phyloP scores from a whole-genome alignment of 345 rosid genomes.

The sweet orange (Citrus sinensis) region DNA sequence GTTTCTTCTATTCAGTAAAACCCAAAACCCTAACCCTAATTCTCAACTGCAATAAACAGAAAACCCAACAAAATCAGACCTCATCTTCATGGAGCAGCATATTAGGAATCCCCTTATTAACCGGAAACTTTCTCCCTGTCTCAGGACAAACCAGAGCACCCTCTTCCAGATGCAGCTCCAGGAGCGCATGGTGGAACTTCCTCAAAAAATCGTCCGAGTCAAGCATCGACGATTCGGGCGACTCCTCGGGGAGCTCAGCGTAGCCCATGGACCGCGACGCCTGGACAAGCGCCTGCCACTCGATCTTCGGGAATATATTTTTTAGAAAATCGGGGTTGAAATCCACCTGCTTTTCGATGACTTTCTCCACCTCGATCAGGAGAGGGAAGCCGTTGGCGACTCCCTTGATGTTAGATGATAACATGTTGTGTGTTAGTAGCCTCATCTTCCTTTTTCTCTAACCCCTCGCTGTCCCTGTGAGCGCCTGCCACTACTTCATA shows the following conservation, averaged over 20 bases:
- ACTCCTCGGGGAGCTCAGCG: constrained; percentile 60
- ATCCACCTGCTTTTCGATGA: constrained; percentile 60
- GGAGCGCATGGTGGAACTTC: constrained; percentile 78
- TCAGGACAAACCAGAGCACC: constrained; percentile 91
- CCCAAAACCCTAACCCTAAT: not conserved
- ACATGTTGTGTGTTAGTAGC: constrained; percentile 85
- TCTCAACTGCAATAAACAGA: not conserved
- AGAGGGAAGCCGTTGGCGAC: constrained; percentile 82
- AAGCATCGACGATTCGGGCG: constrained; percentile 40
- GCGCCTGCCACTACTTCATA: too few relatives aligned
- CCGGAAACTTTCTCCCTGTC: constrained; percentile 72
- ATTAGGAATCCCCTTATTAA: constrained; percentile 80
- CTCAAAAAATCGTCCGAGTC: constrained; percentile 67
- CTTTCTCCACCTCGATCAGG: constrained; percentile 57
- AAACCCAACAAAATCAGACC: constrained; percentile 34
- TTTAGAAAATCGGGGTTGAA: constrained; percentile 70
- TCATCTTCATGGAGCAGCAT: constrained; percentile 98
- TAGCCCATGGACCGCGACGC: constrained; percentile 72
- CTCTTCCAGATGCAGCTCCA: constrained; percentile 86
- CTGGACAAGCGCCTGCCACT: constrained; percentile 73
- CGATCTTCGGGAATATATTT: constrained; percentile 69
- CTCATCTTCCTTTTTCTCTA: constrained; percentile 38
- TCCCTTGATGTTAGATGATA: constrained; percentile 85
- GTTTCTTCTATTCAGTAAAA: not conserved
- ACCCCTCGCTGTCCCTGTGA: too few relatives aligned